These are phyloP conservation scores for Globisporangium nodosum DNA, from an alignment of 352 stramenopile species.

Conservation along the genomic window DNA sequence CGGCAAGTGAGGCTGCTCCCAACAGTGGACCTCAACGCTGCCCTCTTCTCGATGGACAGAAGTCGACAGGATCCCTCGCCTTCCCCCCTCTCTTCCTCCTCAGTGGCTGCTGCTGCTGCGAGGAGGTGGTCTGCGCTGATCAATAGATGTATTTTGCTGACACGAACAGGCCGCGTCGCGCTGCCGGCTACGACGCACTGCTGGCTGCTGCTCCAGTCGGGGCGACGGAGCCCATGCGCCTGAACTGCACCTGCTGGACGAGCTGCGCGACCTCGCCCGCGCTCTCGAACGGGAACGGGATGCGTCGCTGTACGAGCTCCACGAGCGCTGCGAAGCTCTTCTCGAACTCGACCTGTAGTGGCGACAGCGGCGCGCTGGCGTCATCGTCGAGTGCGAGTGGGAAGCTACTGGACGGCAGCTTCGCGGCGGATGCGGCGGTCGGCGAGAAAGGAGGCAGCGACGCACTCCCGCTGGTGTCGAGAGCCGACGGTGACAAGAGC, in stretches of 20 bases:
- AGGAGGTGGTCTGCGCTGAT: not conserved
- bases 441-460: not conserved
- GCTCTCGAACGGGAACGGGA: conserved; percentile 25
- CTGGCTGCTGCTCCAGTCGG: not conserved
- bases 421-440: not conserved
- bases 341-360: conserved; percentile 69
- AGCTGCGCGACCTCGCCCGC: conserved; percentile 22
- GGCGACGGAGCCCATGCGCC: conserved; percentile 7
- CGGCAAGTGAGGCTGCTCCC: conserved; percentile 7
- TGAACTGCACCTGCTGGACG: conserved; percentile 22
- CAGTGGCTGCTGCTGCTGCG: not conserved
- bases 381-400: not conserved
- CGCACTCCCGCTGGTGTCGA: not conserved
- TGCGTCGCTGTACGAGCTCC: conserved; percentile 28
- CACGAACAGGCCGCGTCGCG: too few species aligned
- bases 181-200: not conserved
- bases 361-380: conserved; percentile 24
- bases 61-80: too few species aligned
- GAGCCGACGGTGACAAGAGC: not conserved
- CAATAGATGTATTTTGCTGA: not conserved
- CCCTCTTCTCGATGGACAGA: too few species aligned
- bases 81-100: too few species aligned
- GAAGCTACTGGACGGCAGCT: not conserved
- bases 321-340: conserved; percentile 53
- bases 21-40: too few species aligned